phyloP scores from a whole-genome alignment of 805 yeast species.

The Cyberlindnera maclurae region DNA sequence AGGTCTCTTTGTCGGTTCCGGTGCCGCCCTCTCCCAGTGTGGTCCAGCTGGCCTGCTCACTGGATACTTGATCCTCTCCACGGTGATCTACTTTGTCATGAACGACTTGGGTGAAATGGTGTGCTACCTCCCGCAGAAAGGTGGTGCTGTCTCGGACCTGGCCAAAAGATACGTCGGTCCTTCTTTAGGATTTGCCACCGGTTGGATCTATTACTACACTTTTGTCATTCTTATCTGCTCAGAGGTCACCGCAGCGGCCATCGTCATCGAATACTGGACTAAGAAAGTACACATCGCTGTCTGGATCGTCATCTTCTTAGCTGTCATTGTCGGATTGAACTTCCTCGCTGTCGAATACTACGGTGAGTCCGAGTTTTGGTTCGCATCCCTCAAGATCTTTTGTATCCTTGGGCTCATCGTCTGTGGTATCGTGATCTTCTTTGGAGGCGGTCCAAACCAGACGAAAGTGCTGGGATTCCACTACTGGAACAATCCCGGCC shows the following conservation, averaged over 20 bases:
- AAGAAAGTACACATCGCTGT: conserved; percentile 49
- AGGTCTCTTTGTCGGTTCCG: conserved; percentile 74
- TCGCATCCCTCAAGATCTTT: conserved; percentile 48
- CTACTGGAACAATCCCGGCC: conserved; percentile 57
- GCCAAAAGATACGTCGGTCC: conserved; percentile 44
- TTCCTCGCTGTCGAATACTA: conserved; percentile 51
- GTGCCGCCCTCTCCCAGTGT: conserved; percentile 50
- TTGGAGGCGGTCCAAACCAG: conserved; percentile 57
- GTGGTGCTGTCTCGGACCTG: conserved; percentile 57
- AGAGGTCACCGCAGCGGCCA: conserved; percentile 57
- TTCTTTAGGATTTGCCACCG: conserved; percentile 23
- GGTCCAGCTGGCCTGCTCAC: conserved; percentile 68
- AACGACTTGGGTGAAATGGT: conserved; percentile 63
- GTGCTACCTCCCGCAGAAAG: conserved; percentile 51
- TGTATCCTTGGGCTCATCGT: conserved; percentile 58
- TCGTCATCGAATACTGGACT: conserved; percentile 48
- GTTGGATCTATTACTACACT: conserved; percentile 25
- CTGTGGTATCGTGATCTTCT: conserved; percentile 48
- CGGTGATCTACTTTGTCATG: conserved; percentile 61
- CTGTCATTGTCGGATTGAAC: conserved; percentile 39
- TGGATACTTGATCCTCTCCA: conserved; percentile 56
- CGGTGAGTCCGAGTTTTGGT: conserved; percentile 63
- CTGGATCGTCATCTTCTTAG: conserved; percentile 52
- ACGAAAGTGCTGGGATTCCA: conserved; percentile 56
- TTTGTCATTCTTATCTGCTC: conserved; percentile 24